Evolutionary conservation across 31 red algal species (phyloP), one percentile per base, ranked within the genome.

Genomic region (Bonnemaisonia californica): DNA sequence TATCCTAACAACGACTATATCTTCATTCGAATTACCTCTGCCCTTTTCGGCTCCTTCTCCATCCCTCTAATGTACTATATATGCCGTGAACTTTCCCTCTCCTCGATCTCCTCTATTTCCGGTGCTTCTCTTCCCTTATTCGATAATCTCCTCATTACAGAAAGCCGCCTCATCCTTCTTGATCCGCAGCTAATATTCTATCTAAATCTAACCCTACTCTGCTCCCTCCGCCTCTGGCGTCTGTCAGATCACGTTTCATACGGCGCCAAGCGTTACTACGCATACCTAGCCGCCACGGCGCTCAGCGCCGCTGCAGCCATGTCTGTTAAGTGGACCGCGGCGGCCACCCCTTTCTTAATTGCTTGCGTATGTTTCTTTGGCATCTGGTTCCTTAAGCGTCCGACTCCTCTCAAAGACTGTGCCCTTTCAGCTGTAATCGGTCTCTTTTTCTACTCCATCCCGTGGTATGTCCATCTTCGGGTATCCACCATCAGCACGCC

Each of bases 291-390:
- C 1, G 57, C 58, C n/a, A 91, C 94, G 1, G 94, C 82, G 51
- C 24, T 89, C 1, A 34, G 31, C 33, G 77, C 54, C 47, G 83
- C 88, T 16, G 35, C 63, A 22, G 81, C 87, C 1, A 19, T 96
- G 36, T 84, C 73, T 4, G 65, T 96, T 41, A 96, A 96, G 57
- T 92, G 88, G 88, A 96, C 94, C 19, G 88, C 87, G 13, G 64
- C 87, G 29, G 83, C 83, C 76, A 90, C 84, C 18, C 94, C 94
- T 26, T 78, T 82, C 36, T 68, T 96, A 24, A 75, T 96, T 36
- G 94, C 77, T 2, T 36, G 89, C 13, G 84, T 96, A 11, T 96
- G 83, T 36, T 81, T 82, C 34, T 85, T 96, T 30, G 94, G 94
- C 19, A 41, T 79, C 24, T 57, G 73, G 27, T 89, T 89, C 34